Evolutionary conservation across 371 early-diverging fungal species (phyloP).

Genomic region (Thermomucor indicae-seudaticae): DNA sequence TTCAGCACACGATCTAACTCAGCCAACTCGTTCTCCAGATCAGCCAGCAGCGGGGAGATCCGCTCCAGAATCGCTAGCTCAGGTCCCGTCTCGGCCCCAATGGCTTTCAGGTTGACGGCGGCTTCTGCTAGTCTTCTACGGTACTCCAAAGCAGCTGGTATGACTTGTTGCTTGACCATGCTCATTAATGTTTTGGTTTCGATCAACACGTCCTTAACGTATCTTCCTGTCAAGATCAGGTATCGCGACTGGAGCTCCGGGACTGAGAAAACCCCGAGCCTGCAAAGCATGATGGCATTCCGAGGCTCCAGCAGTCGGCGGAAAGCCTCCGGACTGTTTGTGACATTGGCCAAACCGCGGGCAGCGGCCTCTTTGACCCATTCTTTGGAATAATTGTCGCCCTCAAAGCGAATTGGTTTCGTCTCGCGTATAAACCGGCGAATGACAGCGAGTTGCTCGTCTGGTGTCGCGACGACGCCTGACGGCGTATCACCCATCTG

Average conservation of each 20-base stretch:
- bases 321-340: conserved; percentile 85
- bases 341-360: conserved; percentile 94
- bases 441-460: conserved; percentile 87
- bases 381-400: conserved; percentile 88
- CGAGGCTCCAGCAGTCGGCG: conserved; percentile 62
- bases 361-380: conserved; percentile 77
- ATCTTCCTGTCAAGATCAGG: conserved; percentile 93
- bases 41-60: conserved; percentile 55
- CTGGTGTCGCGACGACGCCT: conserved; percentile 71
- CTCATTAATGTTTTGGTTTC: conserved; percentile 89
- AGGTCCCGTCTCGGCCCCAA: conserved; percentile 51
- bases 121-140: conserved; percentile 83
- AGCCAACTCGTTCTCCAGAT: conserved; percentile 49
- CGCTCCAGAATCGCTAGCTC: conserved; percentile 76
- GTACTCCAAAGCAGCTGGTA: conserved; percentile 88
- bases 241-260: conserved; percentile 88
- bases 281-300: conserved; percentile 75
- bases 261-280: conserved; percentile 80
- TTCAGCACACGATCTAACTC: conserved; percentile 56
- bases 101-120: conserved; percentile 61
- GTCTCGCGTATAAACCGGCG: conserved; percentile 75
- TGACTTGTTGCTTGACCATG: conserved; percentile 78
- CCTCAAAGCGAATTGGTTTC: conserved; percentile 93
- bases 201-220: conserved; percentile 91
- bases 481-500: conserved; percentile 80